Conservation (phyloP, 208 protist genomes). For the Trypanosoma cruzi region DNA sequence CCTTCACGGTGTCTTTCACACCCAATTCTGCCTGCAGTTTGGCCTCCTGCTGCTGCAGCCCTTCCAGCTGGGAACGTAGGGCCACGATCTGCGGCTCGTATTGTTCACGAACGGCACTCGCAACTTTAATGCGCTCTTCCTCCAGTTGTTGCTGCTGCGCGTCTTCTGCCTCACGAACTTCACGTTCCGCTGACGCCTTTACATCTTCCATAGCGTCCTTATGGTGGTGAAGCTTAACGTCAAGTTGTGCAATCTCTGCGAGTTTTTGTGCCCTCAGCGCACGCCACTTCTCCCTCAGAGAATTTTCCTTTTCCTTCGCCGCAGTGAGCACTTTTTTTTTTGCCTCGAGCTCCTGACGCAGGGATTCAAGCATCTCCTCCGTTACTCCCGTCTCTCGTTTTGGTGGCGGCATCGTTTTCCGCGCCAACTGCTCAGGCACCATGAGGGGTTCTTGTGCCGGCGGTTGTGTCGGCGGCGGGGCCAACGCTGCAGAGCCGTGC, state of each 20-base stretch:
- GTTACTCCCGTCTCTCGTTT: slow-evolving; percentile 16
- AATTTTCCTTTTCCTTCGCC: slow-evolving; percentile 50
- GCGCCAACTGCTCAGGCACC: no score
- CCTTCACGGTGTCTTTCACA: slow-evolving; percentile 33
- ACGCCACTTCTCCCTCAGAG: slow-evolving; percentile 59
- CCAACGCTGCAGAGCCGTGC: slow-evolving; percentile 44
- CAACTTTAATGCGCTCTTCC: slow-evolving; percentile 44
- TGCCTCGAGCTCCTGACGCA: slow-evolving; percentile 56
- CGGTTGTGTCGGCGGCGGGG: neutral
- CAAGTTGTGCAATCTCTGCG: slow-evolving; percentile 72
- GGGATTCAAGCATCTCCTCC: slow-evolving; percentile 51
- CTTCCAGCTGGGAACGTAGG: slow-evolving; percentile 37
- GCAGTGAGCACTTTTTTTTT: slow-evolving; percentile 59
- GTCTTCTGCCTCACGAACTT: slow-evolving; percentile 51
- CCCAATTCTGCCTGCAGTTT: slow-evolving; percentile 50
- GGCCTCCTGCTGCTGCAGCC: slow-evolving; percentile 49
- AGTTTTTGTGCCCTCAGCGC: slow-evolving; percentile 69
- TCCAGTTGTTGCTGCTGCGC: slow-evolving; percentile 50
- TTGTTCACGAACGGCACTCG: slow-evolving; percentile 47
- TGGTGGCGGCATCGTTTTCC: no score
- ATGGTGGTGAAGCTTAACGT: slow-evolving; percentile 48
- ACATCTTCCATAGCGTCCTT: slow-evolving; percentile 55
- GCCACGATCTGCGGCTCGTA: slow-evolving; percentile 55
- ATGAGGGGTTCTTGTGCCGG: neutral
- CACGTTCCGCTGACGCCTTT: slow-evolving; percentile 48